Evolutionary conservation across 2,329 filamentous ascomycete species (phyloP), one percentile per base, ranked within the genome.

Genomic region (Trichoderma asperellum): DNA sequence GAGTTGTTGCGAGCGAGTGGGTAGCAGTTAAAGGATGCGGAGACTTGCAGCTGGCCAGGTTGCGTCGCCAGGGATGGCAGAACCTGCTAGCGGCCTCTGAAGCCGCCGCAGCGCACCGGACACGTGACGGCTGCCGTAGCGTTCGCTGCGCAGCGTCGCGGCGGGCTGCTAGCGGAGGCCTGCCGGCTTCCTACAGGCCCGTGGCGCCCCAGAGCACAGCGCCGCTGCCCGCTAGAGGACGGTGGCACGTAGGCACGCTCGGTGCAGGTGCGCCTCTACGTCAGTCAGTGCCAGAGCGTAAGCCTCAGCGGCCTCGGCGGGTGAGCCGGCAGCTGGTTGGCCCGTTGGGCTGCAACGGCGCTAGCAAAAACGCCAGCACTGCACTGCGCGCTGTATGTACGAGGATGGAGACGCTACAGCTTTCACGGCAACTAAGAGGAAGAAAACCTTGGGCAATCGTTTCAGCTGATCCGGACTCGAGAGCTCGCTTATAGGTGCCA

Each of bases 1-100:
- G 64, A 57, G 58, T 70, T 63, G 65, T 62, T 68, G 58, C 58
- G 52, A 57, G 62, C n/a, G 62, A 67, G 62, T 66, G 61, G 63
- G 63, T 67, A 67, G 57, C 49, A 40, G 37, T 67, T 59, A 57
- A 67, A 60, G 63, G 68, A 70, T 70, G 62, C 67, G 67, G 67
- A 69, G 67, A 63, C 67, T 68, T 18, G 65, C 40, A 56, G 63
- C 63, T 57, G 63, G 63, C 32, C 63, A 34, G 53, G 63, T 61
- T 53, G 65, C 43, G 63, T 58, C 43, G 62, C 63, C 63, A 60
- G 57, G 57, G 65, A 60, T 60, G 62, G 49, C 34, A 60, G 14
- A 21, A 21, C n/a, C 21, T 40, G 60, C 27, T 24, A 52, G 29
- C 29, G 37, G 34, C 49, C 52, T 32, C 56, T 60, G 53, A 29